phyloP scores from a whole-genome alignment of 2,329 filamentous ascomycete species.

The Raffaelea albimanens region DNA sequence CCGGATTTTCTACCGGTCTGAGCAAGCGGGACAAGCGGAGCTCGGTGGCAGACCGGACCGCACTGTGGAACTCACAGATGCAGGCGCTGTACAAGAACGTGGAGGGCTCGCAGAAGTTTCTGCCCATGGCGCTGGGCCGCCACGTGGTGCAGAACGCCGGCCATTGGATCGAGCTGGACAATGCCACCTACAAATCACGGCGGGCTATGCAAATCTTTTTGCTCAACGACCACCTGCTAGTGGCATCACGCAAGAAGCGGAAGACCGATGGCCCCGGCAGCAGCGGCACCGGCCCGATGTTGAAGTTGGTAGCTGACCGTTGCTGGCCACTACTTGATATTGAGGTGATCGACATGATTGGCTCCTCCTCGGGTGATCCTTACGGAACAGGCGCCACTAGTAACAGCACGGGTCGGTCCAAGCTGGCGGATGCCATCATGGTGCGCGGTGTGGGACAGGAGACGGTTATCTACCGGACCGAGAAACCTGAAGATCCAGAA shows the following conservation, averaged over 20 bases:
- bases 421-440: conserved; percentile 79
- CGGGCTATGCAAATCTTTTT: conserved; percentile 85
- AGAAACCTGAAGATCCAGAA: conserved; percentile 67
- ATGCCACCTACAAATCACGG: conserved; percentile 90
- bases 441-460: conserved; percentile 77
- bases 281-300: conserved; percentile 42
- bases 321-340: conserved; percentile 94
- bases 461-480: conserved; percentile 89
- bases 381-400: conserved; percentile 9
- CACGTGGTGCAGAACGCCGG: conserved; percentile 91
- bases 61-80: conserved; percentile 61
- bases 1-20: conserved; percentile 42
- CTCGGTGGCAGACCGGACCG: conserved; percentile 66
- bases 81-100: conserved; percentile 90
- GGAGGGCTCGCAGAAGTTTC: conserved; percentile 95
- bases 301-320: conserved; percentile 82
- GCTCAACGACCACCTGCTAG: conserved; percentile 85
- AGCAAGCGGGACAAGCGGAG: conserved; percentile 76
- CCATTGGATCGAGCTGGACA: conserved; percentile 92
- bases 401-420: conserved; percentile 36
- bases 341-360: conserved; percentile 81
- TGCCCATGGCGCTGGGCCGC: conserved; percentile 81
- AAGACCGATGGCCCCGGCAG: conserved; percentile 57
- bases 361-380: conserved; percentile 39
- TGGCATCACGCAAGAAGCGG: conserved; percentile 89